Conservation (phyloP, 371 early-diverging fungal genomes). For the Mucor irregularis region DNA sequence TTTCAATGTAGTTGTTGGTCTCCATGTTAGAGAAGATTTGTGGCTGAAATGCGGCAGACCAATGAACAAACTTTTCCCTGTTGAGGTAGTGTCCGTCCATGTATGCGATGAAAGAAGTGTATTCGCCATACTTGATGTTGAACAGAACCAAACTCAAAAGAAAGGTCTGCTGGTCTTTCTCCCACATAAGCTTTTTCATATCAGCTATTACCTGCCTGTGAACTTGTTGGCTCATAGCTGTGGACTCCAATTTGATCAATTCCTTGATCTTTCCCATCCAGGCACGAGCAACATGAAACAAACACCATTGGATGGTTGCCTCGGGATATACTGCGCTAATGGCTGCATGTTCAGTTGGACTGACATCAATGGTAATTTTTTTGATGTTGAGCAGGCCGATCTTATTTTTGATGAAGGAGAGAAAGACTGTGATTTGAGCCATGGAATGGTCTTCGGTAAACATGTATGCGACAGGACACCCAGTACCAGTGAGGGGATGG, state of each 20-base stretch:
- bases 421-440: not conserved
- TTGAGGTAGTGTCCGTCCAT: not conserved
- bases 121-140: not conserved
- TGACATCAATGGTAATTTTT: constrained; percentile 6
- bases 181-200: constrained; percentile 1
- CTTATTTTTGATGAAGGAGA: not conserved
- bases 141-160: not conserved
- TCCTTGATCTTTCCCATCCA: constrained; percentile 5
- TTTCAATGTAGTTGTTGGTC: constrained; percentile 23
- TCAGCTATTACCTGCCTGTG: constrained; percentile 1
- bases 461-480: not conserved
- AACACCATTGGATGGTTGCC: constrained; percentile 1
- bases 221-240: not conserved
- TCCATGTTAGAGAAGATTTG: constrained; percentile 9
- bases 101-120: not conserved
- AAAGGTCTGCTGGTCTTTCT: not conserved
- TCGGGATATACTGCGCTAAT: not conserved
- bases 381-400: not conserved
- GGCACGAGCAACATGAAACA: constrained; percentile 1
- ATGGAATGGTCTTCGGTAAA: not conserved
- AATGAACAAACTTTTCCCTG: not conserved
- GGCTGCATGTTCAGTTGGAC: not conserved
- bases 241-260: not conserved
- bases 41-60: constrained; percentile 2
- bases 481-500: not conserved